A percentile compares a stretch with the other conserved stretches of the same genome.
Evolutionary conservation across 768 basidiomycete genomes (phyloP).

Genomic region (Megacollybia marginata): DNA sequence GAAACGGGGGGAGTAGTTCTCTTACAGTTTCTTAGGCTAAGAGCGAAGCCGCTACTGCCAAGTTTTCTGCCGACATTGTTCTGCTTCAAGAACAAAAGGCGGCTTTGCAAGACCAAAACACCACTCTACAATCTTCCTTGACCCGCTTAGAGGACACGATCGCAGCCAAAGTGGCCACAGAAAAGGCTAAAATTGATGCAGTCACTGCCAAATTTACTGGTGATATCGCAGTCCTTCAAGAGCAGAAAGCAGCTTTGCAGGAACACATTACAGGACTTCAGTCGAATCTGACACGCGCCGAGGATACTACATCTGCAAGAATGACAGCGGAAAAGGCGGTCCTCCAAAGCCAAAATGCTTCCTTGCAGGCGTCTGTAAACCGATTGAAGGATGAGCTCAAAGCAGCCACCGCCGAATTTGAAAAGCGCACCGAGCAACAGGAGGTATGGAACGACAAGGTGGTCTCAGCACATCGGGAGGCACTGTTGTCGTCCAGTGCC

Average conservation of each 20-base stretch:
- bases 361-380: not conserved
- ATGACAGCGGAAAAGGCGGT: not conserved
- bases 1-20: not conserved
- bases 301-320: no score
- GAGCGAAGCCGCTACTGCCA: constrained; percentile 29
- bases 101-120: not conserved
- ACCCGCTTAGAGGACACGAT: not conserved
- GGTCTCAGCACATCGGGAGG: not conserved
- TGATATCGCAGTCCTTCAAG: not conserved
- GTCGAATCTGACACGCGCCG: not conserved
- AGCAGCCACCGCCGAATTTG: not conserved
- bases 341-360: not conserved
- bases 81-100: not conserved
- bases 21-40: not conserved
- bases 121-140: not conserved
- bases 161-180: not conserved
- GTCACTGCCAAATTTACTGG: constrained; percentile 33
- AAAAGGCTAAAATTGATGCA: constrained; percentile 8
- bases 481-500: not conserved
- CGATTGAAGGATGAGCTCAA: not conserved
- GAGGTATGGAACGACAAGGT: not conserved
- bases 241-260: not conserved
- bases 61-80: constrained; percentile 16
- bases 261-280: not conserved
- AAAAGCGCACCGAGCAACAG: not conserved